A percentile compares a stretch with the other conserved stretches of the same genome.
These are phyloP conservation scores for Rhizophora mangle DNA, from an alignment of 345 rosid species.

Conservation along the genomic window DNA sequence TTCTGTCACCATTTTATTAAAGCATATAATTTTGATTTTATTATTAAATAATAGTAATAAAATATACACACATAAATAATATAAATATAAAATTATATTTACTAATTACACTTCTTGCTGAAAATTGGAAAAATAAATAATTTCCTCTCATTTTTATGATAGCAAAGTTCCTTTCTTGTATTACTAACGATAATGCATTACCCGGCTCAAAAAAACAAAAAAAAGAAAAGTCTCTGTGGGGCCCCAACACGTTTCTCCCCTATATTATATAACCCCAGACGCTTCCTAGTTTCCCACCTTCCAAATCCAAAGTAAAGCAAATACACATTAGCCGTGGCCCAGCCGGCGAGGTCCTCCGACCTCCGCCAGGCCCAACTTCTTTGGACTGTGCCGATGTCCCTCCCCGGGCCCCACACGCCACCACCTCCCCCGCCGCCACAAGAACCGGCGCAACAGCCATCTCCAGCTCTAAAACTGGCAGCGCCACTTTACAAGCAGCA, in stretches of 20 bases:
- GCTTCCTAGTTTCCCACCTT: not conserved
- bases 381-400: conserved; percentile 15
- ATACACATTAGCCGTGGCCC: too few relatives aligned
- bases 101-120: too few relatives aligned
- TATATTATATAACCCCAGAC: not conserved
- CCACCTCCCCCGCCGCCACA: not conserved
- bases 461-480: conserved; percentile 12
- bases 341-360: conserved; percentile 30
- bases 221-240: not conserved
- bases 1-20: too few relatives aligned
- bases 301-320: not conserved
- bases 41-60: too few relatives aligned
- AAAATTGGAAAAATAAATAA: too few relatives aligned
- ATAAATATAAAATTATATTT: too few relatives aligned
- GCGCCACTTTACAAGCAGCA: conserved; percentile 61
- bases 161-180: too few relatives aligned
- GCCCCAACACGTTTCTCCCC: conserved; percentile 11
- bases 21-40: too few relatives aligned
- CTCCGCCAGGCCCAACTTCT: conserved; percentile 15
- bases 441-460: not conserved
- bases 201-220: too few relatives aligned
- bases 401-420: conserved; percentile 1
- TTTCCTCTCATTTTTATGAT: too few relatives aligned
- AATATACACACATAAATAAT: too few relatives aligned
- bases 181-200: too few relatives aligned